Conservation (phyloP, 257 asterid species). For the Solanum tarijense region DNA sequence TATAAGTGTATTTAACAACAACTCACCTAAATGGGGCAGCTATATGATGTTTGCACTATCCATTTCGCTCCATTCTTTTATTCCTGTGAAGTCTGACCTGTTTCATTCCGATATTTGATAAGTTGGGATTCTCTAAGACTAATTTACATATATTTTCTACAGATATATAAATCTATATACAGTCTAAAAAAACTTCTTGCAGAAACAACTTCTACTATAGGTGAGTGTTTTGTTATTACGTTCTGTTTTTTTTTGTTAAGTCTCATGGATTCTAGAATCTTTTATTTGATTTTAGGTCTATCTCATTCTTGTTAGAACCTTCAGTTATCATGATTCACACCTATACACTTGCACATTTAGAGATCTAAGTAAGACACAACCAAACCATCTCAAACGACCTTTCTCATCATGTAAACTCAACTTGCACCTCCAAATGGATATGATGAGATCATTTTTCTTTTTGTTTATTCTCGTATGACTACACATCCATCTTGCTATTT, state of each 20-base stretch:
- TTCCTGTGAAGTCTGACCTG: not conserved
- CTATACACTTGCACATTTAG: not conserved
- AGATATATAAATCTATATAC: not conserved
- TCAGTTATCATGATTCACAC: not conserved
- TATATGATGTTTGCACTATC: not conserved
- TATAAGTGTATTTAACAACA: no score
- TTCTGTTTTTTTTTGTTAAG: not conserved
- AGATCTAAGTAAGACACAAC: not conserved
- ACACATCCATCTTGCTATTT: not conserved
- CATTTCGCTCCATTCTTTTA: not conserved
- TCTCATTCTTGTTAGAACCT: not conserved
- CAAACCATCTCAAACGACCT: not conserved
- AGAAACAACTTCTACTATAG: not conserved
- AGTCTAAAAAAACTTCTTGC: not conserved
- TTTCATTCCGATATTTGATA: not conserved
- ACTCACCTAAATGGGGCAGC: not conserved
- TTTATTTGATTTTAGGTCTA: not conserved
- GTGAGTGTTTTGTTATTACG: not conserved
- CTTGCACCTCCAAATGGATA: not conserved
- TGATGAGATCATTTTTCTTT: not conserved
- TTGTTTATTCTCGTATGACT: not conserved
- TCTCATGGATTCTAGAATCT: not conserved
- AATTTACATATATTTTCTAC: not conserved
- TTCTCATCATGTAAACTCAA: not conserved
- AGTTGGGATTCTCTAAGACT: not conserved